Percentiles rank a stretch among this genome's conserved stretches.
phyloP scores from a whole-genome alignment of 306 rosid species.

The Quercus glauca region DNA sequence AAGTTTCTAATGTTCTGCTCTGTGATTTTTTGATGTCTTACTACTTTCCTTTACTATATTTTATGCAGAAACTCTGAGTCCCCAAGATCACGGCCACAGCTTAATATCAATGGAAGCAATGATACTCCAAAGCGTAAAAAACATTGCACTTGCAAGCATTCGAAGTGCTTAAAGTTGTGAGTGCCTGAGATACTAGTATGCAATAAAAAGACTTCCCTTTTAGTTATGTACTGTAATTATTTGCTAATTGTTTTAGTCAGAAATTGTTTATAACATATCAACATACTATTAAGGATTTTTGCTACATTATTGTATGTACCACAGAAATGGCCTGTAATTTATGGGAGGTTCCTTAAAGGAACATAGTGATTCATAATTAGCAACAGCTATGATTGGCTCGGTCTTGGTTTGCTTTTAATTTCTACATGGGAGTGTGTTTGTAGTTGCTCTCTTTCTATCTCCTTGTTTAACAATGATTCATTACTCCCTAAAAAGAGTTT shows the following conservation, averaged over 20 bases:
- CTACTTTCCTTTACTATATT: not conserved
- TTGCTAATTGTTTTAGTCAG: not conserved
- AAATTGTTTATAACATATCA: not conserved
- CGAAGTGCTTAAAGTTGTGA: slow-evolving; percentile 94
- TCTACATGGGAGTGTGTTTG: not conserved
- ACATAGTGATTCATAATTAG: not conserved
- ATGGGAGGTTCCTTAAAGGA: not conserved
- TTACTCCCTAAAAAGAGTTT: not conserved
- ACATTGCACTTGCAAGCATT: slow-evolving; percentile 93
- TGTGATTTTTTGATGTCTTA: slow-evolving; percentile 1
- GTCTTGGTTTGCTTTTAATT: too few relatives aligned
- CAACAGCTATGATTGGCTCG: not conserved
- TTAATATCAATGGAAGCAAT: slow-evolving; percentile 62
- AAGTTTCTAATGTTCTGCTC: not conserved
- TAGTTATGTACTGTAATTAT: not conserved
- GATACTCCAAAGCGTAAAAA: slow-evolving; percentile 89
- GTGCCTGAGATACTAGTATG: slow-evolving; percentile 16
- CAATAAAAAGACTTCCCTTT: not conserved
- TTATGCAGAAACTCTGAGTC: slow-evolving; percentile 81
- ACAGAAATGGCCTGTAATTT: not conserved
- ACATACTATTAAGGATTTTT: not conserved
- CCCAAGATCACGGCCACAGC: slow-evolving; percentile 72
- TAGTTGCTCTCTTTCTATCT: not conserved
- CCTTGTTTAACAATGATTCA: not conserved
- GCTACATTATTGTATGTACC: not conserved